phyloP scores from a whole-genome alignment of 495 filamentous ascomycete genomes.

The Hypoxylon lienhwacheense region DNA sequence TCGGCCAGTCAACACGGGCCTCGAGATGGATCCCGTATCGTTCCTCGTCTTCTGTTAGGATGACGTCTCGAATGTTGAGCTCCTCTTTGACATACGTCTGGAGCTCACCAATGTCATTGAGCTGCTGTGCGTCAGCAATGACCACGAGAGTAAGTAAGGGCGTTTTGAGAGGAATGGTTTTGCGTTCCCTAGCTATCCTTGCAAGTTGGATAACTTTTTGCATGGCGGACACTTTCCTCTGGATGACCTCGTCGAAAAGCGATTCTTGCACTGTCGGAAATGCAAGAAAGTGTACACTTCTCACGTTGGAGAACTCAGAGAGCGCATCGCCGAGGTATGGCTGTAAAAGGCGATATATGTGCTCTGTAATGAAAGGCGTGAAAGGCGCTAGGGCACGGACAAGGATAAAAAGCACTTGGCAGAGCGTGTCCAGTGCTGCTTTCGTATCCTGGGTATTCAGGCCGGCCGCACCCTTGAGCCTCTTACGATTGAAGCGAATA shows the following conservation, averaged over 20 bases:
- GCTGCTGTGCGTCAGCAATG: slow-evolving; percentile 77
- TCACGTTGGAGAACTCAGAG: slow-evolving; percentile 68
- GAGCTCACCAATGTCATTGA: slow-evolving; percentile 83
- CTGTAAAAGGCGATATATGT: slow-evolving; percentile 85
- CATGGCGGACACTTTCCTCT: slow-evolving; percentile 86
- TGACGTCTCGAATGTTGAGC: slow-evolving; percentile 83
- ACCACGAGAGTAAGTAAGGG: slow-evolving; percentile 88
- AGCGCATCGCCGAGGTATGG: slow-evolving; percentile 62
- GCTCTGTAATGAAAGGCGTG: slow-evolving; percentile 93
- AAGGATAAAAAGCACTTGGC: slow-evolving; percentile 90
- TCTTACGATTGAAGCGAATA: slow-evolving; percentile 96
- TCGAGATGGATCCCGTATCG: slow-evolving; percentile 91
- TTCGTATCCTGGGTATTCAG: slow-evolving; percentile 70
- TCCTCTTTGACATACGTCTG: slow-evolving; percentile 86
- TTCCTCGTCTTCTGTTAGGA: slow-evolving; percentile 82
- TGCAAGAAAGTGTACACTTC: slow-evolving; percentile 88
- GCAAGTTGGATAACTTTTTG: slow-evolving; percentile 92
- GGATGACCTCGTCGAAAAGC: slow-evolving; percentile 83
- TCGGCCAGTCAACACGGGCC: slow-evolving; percentile 87
- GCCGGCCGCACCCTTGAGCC: slow-evolving; percentile 91
- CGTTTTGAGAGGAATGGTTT: slow-evolving; percentile 82
- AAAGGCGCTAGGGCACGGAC: slow-evolving; percentile 88
- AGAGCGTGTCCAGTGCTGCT: slow-evolving; percentile 93
- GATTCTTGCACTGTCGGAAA: slow-evolving; percentile 88
- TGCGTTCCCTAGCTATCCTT: slow-evolving; percentile 81